Evolutionary conservation across 352 stramenopile species (phyloP).

Genomic region (Pythium dissimile): DNA sequence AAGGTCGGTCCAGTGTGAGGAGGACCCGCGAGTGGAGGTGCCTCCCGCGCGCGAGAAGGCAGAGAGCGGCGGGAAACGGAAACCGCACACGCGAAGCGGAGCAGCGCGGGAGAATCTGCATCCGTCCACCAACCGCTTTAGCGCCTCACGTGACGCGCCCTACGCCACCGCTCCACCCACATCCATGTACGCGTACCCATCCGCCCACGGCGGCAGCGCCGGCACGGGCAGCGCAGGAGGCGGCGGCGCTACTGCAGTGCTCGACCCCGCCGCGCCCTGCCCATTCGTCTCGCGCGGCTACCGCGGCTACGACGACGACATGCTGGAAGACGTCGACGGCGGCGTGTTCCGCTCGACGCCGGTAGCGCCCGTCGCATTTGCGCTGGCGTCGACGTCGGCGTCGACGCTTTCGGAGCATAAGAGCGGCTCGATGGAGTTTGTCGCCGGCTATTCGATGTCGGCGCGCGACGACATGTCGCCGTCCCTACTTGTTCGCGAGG

Average conservation of each 20-base stretch:
- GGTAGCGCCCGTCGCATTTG: constrained; percentile 22
- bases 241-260: constrained; percentile 14
- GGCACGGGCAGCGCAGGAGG: not conserved
- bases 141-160: not conserved
- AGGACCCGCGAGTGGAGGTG: constrained; percentile 16
- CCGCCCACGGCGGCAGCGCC: not conserved
- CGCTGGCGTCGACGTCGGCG: constrained; percentile 3
- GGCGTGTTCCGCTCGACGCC: constrained; percentile 56
- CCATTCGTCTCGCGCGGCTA: constrained; percentile 51
- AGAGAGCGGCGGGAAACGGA: constrained; percentile 16
- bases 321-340: constrained; percentile 39
- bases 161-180: not conserved
- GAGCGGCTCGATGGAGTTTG: constrained; percentile 27
- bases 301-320: constrained; percentile 46
- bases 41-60: constrained; percentile 1
- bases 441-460: constrained; percentile 21
- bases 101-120: constrained; percentile 16
- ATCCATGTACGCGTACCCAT: constrained; percentile 20
- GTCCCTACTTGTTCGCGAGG: constrained; percentile 26
- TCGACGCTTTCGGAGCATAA: constrained; percentile 1
- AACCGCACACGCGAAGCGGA: constrained; percentile 11
- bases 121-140: not conserved
- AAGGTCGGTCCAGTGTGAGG: constrained; percentile 6
- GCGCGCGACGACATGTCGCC: constrained; percentile 21
- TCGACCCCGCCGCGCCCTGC: constrained; percentile 17